Base-by-base conservation (phyloP, 257 asterid species). In the Ocimum tenuiflorum region DNA sequence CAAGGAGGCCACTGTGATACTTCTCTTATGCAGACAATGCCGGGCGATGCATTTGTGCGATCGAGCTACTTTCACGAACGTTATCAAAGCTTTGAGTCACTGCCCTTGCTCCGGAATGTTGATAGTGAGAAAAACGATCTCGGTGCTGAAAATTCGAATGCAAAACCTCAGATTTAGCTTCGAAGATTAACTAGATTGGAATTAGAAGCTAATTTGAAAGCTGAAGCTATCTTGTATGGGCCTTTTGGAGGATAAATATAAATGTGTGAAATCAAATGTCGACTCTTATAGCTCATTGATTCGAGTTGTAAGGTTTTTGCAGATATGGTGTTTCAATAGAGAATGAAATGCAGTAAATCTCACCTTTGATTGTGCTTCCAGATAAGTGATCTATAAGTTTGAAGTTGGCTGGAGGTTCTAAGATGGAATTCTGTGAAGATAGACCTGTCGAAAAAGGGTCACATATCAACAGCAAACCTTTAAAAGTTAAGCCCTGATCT, bases 31-130 rank as follows among this genome's bases (percentile, higher is more conserved):
- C 13, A 53, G 8, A n/a, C 27, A 33, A 31, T 15, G 8, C 14
- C 29, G 9, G 27, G 17, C 60, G 48, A 42, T 39, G 48, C 53
- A 63, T 64, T 60, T 74, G 63, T 57, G 50, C 75, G 33, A 67
- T 53, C 60, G 36, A 58, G 50, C 12, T 49, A 22, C 52, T 46
- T 62, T 17, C 15, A 31, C 52, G 47, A 62, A 70, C 15, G 27
- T 79, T 73, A 85, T 80, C 94, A 78, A 63, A 85, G 83, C 82
- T 84, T 89, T 3, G 91, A 80, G 39, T 91, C 98, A 31, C 89
- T 83, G 75, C 92, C 96, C 74, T 91, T 91, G 91, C 96, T 84
- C 80, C 96, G 89, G 63, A 91, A 89, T 33, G 94, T 56, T 2
- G 98, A 83, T 38, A 86, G 73, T 22, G 96, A 91, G 81, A 89